phyloP scores from a whole-genome alignment of 306 rosid species.

The Vigna trinervia region DNA sequence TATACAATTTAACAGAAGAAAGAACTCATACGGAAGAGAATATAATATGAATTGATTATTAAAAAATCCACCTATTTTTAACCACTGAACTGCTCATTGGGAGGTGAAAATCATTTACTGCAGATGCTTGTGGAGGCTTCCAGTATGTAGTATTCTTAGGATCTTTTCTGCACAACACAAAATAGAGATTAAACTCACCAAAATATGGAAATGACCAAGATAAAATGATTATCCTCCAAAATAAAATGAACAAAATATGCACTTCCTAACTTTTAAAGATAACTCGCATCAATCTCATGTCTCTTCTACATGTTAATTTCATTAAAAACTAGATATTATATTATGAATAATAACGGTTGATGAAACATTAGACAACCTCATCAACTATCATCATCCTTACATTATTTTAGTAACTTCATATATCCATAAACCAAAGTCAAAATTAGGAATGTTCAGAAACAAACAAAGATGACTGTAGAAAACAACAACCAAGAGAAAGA shows the following conservation, averaged over 20 bases:
- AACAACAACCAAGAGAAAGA: background rate
- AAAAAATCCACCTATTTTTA: slow-evolving; percentile 62
- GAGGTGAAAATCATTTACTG: slow-evolving; percentile 55
- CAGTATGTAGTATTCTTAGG: slow-evolving; percentile 55
- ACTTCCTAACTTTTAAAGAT: background rate
- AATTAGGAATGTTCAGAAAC: background rate
- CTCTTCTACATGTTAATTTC: background rate
- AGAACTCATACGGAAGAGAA: background rate
- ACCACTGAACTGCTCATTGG: slow-evolving; percentile 74
- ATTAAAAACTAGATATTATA: background rate
- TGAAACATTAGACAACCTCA: background rate
- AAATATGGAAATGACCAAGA: background rate
- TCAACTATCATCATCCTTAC: background rate
- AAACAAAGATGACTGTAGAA: background rate
- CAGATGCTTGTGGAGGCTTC: slow-evolving; percentile 64
- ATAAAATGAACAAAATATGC: background rate
- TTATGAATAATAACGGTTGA: background rate
- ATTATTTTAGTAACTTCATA: background rate
- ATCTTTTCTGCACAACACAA: slow-evolving; percentile 22
- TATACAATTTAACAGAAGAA: background rate
- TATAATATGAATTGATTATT: background rate
- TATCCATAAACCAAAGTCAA: background rate
- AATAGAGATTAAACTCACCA: slow-evolving; percentile 30
- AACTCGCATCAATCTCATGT: background rate
- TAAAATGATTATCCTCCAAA: background rate